A percentile compares a stretch with the other conserved stretches of the same genome.
Evolutionary conservation across 2,329 filamentous ascomycete genomes (phyloP).

Genomic region (Akanthomyces muscarius): DNA sequence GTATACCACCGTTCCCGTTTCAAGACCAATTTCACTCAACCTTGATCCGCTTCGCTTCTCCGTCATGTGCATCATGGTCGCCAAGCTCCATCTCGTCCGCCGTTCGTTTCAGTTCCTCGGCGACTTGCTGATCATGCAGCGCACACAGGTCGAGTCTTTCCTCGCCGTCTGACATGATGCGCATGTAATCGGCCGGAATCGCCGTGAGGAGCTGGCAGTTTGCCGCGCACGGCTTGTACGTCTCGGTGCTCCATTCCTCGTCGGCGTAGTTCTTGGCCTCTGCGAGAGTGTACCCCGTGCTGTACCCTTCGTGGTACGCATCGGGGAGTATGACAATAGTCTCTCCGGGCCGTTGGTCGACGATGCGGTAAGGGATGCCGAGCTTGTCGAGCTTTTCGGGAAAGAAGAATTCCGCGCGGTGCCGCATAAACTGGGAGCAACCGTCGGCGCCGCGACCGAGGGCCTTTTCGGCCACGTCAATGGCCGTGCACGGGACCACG

Average conservation of each 20-base stretch:
- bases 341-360: conserved; percentile 37
- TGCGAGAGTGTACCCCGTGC: conserved; percentile 39
- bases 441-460: conserved; percentile 29
- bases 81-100: neutral
- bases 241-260: conserved; percentile 31
- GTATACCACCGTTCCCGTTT: too few relatives aligned
- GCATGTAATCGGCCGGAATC: conserved; percentile 34
- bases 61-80: neutral
- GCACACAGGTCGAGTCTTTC: conserved; percentile 32
- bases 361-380: conserved; percentile 34
- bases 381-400: conserved; percentile 37
- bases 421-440: conserved; percentile 40
- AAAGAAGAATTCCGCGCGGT: conserved; percentile 39
- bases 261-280: conserved; percentile 40
- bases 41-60: neutral
- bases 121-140: conserved; percentile 21
- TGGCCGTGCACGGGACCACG: conserved; percentile 34
- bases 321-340: conserved; percentile 38
- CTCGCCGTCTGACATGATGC: conserved; percentile 30
- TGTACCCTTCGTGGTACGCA: conserved; percentile 39
- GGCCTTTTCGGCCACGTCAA: conserved; percentile 32
- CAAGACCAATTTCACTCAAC: neutral
- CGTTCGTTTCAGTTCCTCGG: neutral
- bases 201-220: conserved; percentile 33
- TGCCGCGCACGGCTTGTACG: conserved; percentile 33